These are phyloP conservation scores for Kuraishia hungarica DNA, from an alignment of 805 yeast genomes.

Conservation along the genomic window DNA sequence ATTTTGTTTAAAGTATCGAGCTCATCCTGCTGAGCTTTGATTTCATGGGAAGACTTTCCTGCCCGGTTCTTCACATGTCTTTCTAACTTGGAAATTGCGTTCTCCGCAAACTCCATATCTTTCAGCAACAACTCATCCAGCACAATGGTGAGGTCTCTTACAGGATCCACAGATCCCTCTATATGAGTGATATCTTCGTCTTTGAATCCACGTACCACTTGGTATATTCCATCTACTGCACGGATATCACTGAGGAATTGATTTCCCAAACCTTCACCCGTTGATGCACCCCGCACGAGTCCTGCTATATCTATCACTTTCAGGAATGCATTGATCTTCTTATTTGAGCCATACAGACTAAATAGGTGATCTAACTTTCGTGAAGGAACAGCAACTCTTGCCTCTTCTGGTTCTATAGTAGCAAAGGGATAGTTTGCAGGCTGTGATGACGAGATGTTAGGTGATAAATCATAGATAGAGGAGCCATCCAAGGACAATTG, in stretches of 20 bases:
- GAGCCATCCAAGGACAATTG: slow-evolving; percentile 30
- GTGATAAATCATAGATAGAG: slow-evolving; percentile 9
- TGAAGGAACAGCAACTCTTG: slow-evolving; percentile 81
- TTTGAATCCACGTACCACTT: slow-evolving; percentile 56
- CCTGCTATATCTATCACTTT: slow-evolving; percentile 67
- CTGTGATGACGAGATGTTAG: slow-evolving; percentile 14
- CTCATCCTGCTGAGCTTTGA: slow-evolving; percentile 75
- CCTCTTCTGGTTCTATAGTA: slow-evolving; percentile 97
- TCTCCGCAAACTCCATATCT: slow-evolving; percentile 68
- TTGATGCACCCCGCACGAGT: slow-evolving; percentile 51
- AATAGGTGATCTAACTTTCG: slow-evolving; percentile 38
- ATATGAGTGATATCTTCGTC: slow-evolving; percentile 62
- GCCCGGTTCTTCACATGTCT: slow-evolving; percentile 70
- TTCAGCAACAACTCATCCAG: slow-evolving; percentile 57
- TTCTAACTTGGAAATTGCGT: slow-evolving; percentile 50
- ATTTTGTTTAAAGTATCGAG: slow-evolving; percentile 70
- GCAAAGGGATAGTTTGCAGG: slow-evolving; percentile 99
- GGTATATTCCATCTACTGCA: slow-evolving; percentile 65
- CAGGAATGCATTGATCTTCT: slow-evolving; percentile 44
- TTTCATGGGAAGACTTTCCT: slow-evolving; percentile 63
- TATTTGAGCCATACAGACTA: slow-evolving; percentile 37
- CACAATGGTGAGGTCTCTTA: slow-evolving; percentile 54
- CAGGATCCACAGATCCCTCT: slow-evolving; percentile 56
- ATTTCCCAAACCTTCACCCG: slow-evolving; percentile 70
- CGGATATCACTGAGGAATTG: slow-evolving; percentile 61